Base-by-base conservation (phyloP, 2,329 filamentous ascomycete species). In the Mariannaea elegans region DNA sequence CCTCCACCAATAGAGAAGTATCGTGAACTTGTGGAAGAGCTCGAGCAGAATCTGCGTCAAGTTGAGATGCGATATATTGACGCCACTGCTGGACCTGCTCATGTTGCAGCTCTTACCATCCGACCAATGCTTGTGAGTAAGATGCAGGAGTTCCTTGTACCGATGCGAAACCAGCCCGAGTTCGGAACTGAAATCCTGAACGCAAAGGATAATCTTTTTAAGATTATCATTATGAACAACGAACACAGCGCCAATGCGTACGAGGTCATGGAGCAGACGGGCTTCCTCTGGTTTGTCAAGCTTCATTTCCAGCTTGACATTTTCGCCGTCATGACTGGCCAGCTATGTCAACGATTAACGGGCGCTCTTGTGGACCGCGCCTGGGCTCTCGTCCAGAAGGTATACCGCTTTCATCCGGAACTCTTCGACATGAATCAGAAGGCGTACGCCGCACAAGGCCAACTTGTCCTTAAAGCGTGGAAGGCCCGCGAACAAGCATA, bases 271-370 rank as follows among this genome's bases (percentile, higher is more conserved):
- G 72, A 75, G 16, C 74, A 78, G 21, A 77, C 75, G 1, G 81
- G 82, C 2, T 87, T 86, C 68, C 66, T 82, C 10, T 88, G 85
- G 85, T 86, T 82, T 64, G 76, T 81, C 69, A 79, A 80, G 59
- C 73, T 77, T 21, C 81, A 86, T 65, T 86, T 87, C 70, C 84
- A 87, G 65, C 72, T 83, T 46, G 85, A 86, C 55, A 74, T 87
- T 21, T 83, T 87, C 61, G 75, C 82, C 34, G 85, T 84, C 68
- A 78, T 86, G 70, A 80, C 81, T 0, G 82, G 82, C 4, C 82
- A 86, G 67, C 78, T 88, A 12, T 81, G 78, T 62, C 76, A 80
- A 29, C 81, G 82, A 34, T 78, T 77, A 0, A 76, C 76, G 2
- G 85, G 85, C 8, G 72, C 69, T 3, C 73, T 87, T 9, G 80